Conservation (phyloP, 306 rosid species). For the Comarum palustre region DNA sequence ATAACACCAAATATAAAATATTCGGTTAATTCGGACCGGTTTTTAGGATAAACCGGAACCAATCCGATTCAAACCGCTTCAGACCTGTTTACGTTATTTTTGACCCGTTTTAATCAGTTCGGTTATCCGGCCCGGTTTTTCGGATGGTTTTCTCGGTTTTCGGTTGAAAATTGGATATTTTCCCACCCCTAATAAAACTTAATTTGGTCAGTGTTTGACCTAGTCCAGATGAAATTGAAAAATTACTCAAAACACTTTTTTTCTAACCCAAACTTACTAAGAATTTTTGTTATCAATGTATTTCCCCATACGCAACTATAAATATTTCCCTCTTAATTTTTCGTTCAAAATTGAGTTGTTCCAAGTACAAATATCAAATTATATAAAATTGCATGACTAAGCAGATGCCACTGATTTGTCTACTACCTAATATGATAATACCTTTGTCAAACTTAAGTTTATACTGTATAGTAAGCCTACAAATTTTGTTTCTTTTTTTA, state of each 20-base stretch:
- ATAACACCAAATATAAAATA: no score
- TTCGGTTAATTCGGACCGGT: no score
- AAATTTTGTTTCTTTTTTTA: constrained; percentile 22
- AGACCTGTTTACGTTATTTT: no score
- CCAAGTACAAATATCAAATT: neutral
- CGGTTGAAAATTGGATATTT: no score
- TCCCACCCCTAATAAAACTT: no score
- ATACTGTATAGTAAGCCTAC: constrained; percentile 14
- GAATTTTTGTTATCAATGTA: neutral
- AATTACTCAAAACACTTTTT: neutral
- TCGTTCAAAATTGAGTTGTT: neutral
- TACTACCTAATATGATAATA: neutral
- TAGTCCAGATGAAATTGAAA: neutral
- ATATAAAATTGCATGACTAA: neutral
- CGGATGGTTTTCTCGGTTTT: no score
- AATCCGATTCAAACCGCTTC: no score
- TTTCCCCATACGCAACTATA: neutral
- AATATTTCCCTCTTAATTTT: constrained; percentile 5
- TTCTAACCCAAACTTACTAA: neutral
- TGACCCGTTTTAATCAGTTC: no score
- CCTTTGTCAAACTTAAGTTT: constrained; percentile 9
- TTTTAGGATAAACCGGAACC: no score
- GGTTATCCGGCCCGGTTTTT: no score
- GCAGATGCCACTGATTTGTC: neutral
- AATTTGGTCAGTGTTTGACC: neutral